Base-by-base conservation (phyloP, 176 grass and related monocot species). In the Eragrostis curvula region DNA sequence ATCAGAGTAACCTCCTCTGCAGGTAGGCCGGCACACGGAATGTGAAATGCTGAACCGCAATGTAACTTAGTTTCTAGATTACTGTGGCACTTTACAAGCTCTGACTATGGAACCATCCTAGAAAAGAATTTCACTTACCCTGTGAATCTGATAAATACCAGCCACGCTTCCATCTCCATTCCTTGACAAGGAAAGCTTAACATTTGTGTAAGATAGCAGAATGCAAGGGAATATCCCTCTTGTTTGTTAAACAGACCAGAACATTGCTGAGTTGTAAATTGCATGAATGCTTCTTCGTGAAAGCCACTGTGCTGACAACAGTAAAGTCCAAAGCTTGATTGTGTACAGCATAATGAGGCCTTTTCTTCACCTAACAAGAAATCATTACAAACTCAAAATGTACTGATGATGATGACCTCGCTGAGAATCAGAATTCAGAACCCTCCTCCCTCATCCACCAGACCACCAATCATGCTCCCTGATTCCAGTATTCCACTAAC, bases 401-500 rank as follows among this genome's bases (percentile, higher is more conserved):
- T 82, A 81, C 29, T 55, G 30, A 77, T 85, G 71, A 64, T 0
- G 9, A 40, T 71, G 65, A 77, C 56, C 87, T 85, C 64, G 81
- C 28, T 6, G 48, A 39, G 56, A 46, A 82, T 67, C 17, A 86
- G 66, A 82, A 86, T 82, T 57, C 65, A 77, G 72, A 85, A 85
- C 39, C n/a, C n/a, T n/a, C 15, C 41, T 42, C 55, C 57, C 15
- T 43, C 47, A 60, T 60, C 23, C n/a, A 60, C 48, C 57, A 23
- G 30, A 72, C 78, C 72, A 78, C 66, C 78, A 81, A 12, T 76
- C 87, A 85, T 72, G 83, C 83, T 71, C 29, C 49, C 69, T 28
- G 74, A 84, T 84, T 73, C 86, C 82, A 85, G 62, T 58, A 85
- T 82, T 78, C 88, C 83, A 86, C 29, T 66, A 82, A 72, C 72